Evolutionary conservation across 2,329 filamentous ascomycete species (phyloP), one percentile per base, ranked within the genome.

Genomic region (Colletotrichum kahawae): DNA sequence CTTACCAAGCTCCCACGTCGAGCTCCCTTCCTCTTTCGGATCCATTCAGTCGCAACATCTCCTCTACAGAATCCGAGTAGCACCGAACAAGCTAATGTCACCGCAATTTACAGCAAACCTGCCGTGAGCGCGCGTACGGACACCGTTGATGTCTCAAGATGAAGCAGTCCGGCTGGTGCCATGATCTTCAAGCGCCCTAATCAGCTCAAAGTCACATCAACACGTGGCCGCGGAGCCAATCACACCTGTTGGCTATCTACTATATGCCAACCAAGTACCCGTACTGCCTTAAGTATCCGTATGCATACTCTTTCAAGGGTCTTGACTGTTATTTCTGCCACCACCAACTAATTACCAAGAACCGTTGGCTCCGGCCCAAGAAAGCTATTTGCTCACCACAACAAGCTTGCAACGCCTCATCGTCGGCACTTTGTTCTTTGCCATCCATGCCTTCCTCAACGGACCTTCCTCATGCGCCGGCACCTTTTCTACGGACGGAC

Each of bases 101-200:
- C 27, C 43, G n/a, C 43, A 66, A 54, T n/a, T 56, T 21, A 57
- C 48, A 14, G 24, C 33, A 36, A 29, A 38, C 48, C 51, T 38
- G 12, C 43, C 24, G 33, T 48, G 34, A 63, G 34, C 68, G 68
- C 63, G 63, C 56, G 56, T 63, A 63, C 33, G 63, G 68, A 71
- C 16, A 63, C 63, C 8, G 13, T 48, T 48, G 7, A 21, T 57
- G 62, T 75, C 72, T 67, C 69, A 75, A 71, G 68, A 75, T 71
- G 68, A 63, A 65, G 72, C 72, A 63, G 6, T 8, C 27, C 72
- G 51, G 24, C 18, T 64, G 12, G 63, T 59, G 63, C 69, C 69
- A 67, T 75, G 69, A 21, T 59, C 56, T 48, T 57, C 56, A n/a
- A 24, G 62, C 62, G 68, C 38, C 51, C 68, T 62, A n/a, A 31